A percentile compares a stretch with the other conserved stretches of the same genome.
phyloP scores from a whole-genome alignment of 2,329 filamentous ascomycete genomes.

The Emergomyces pasteurianus region DNA sequence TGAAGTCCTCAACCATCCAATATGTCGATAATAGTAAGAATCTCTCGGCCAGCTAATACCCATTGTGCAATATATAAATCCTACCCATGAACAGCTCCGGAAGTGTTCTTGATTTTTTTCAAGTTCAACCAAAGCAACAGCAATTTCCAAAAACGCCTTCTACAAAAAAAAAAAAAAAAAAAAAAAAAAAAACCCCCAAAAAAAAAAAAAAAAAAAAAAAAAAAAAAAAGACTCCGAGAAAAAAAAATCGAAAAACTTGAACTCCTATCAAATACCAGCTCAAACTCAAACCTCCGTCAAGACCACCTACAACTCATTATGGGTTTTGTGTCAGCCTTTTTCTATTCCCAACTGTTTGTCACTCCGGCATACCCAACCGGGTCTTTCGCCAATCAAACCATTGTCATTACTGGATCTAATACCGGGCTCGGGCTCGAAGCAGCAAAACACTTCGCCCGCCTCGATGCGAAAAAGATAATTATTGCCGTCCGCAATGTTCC shows the following conservation, averaged over 20 bases:
- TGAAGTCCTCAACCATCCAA: background rate
- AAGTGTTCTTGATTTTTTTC: too few species aligned
- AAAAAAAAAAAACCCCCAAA: too few species aligned
- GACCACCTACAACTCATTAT: too few species aligned
- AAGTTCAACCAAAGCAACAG: too few species aligned
- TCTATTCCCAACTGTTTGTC: background rate
- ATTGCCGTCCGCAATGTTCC: conserved; percentile 31
- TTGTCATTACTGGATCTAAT: conserved; percentile 36
- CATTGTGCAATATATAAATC: background rate
- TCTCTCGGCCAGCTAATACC: background rate
- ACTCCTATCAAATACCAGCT: too few species aligned
- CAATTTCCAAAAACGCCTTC: too few species aligned
- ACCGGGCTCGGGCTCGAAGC: conserved; percentile 36
- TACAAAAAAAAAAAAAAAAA: too few species aligned
- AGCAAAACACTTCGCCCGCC: conserved; percentile 30
- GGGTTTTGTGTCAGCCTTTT: background rate
- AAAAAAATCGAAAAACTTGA: too few species aligned
- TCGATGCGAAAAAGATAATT: conserved; percentile 31
- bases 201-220: too few species aligned
- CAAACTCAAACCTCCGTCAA: too few species aligned
- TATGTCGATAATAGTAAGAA: background rate
- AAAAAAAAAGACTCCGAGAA: too few species aligned
- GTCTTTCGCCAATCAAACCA: background rate
- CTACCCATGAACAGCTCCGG: too few species aligned
- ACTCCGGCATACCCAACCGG: background rate